Base-by-base conservation (phyloP, 1,139 yeast genomes). In the Suhomyces choctaworum region DNA sequence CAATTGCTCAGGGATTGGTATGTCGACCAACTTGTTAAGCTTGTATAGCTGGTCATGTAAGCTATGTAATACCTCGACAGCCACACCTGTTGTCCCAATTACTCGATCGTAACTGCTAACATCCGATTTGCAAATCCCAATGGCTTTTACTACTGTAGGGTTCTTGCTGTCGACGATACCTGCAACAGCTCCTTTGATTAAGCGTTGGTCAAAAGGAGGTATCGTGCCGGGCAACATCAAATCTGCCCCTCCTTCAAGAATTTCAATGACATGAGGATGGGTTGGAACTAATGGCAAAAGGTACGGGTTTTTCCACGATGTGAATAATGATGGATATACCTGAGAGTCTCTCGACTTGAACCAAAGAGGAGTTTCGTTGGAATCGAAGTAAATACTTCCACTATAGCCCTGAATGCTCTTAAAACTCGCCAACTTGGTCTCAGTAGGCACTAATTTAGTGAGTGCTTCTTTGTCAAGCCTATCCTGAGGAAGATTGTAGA, bases 191-290 rank as follows among this genome's bases (percentile, higher is more conserved):
- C 82, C 90, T 34, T 60, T 61, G 2, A 48, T 51, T 4, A 77
- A 53, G 26, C 69, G 40, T 0, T 47, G 32, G 31, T 83, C 88
- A 50, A 84, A 82, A 0, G 96, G 96, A 0, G 88, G 85, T 5
- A 85, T 67, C 3, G 92, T 79, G 0, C 98, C 98, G 1, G 96
- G 94, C 22, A 86, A 68, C 97, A 92, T 90, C 49, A 92, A 67
- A 55, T 90, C 83, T 0, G 97, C 97, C 7, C 97, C 97, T 41
- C 76, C 78, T 23, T 70, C 65, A 19, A 89, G 60, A 37, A 76
- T 76, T 32, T 64, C 57, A 13, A 90, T 70, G 2, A 92, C 96
- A 48, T 73, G 78, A 9, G 78, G 77, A 54, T 87, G 92, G 0
- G 97, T 90, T 37, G 65, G 59, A 3, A 90, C 75, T 2, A 71